Evolutionary conservation across 208 protist species (phyloP).

Genomic region (Angomonas deanei): DNA sequence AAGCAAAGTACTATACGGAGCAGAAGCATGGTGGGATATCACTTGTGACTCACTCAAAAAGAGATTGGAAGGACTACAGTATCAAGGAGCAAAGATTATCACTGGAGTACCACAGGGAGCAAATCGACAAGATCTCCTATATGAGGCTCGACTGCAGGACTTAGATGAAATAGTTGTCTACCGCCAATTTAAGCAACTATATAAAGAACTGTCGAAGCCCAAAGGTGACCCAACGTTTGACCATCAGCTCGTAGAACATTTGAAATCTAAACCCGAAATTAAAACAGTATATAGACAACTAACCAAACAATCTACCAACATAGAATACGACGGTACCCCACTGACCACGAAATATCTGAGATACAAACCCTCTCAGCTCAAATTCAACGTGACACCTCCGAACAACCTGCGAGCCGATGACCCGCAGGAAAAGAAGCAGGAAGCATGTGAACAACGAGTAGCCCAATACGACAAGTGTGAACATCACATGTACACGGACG

Average conservation of each 20-base stretch:
- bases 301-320: too few species aligned
- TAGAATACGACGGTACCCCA: too few species aligned
- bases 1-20: neutral
- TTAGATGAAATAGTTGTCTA: neutral
- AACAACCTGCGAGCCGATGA: too few species aligned
- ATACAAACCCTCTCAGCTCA: too few species aligned
- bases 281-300: too few species aligned
- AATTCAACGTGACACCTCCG: too few species aligned
- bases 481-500: neutral
- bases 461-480: neutral
- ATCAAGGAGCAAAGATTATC: neutral
- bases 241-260: too few species aligned
- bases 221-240: too few species aligned
- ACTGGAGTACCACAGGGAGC: slow-evolving; percentile 4
- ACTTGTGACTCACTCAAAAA: neutral
- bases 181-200: neutral
- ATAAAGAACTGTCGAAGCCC: too few species aligned
- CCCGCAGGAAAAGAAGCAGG: neutral
- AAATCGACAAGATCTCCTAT: neutral
- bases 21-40: neutral
- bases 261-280: too few species aligned
- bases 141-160: neutral
- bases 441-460: neutral
- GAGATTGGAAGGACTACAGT: neutral
- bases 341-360: too few species aligned